phyloP scores from a whole-genome alignment of 257 asterid genomes.

The Nicotiana attenuata region DNA sequence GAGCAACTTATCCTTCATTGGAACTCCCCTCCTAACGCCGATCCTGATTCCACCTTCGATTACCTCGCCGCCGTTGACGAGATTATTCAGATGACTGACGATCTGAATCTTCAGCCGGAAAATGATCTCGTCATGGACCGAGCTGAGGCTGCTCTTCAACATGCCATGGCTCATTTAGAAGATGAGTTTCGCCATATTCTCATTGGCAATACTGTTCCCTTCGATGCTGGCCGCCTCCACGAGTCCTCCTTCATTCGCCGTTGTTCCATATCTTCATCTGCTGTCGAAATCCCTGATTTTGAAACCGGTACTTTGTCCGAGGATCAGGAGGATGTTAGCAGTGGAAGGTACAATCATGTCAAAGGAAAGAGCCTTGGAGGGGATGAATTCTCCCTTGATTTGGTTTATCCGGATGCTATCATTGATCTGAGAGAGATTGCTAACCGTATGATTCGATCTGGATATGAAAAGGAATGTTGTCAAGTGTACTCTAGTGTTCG shows the following conservation, averaged over 20 bases:
- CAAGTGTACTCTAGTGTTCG: slow-evolving; percentile 82
- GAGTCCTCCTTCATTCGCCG: slow-evolving; percentile 30
- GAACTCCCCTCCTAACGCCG: slow-evolving; percentile 27
- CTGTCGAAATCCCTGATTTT: slow-evolving; percentile 55
- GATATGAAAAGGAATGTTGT: slow-evolving; percentile 91
- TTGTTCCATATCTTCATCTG: slow-evolving; percentile 50
- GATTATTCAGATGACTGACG: slow-evolving; percentile 64
- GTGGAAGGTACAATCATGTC: slow-evolving; percentile 56
- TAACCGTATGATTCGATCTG: slow-evolving; percentile 77
- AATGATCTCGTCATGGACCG: slow-evolving; percentile 46
- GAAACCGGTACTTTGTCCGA: slow-evolving; percentile 44
- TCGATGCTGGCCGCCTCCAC: slow-evolving; percentile 64
- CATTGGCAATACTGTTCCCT: slow-evolving; percentile 49
- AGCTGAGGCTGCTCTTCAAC: slow-evolving; percentile 72
- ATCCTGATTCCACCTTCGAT: slow-evolving; percentile 33
- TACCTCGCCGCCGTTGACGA: slow-evolving; percentile 72
- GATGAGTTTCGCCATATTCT: slow-evolving; percentile 77
- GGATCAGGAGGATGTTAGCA: slow-evolving; percentile 43
- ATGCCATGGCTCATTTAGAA: slow-evolving; percentile 80
- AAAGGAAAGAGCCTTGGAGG: slow-evolving; percentile 61
- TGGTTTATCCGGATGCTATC: slow-evolving; percentile 65
- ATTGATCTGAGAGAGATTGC: slow-evolving; percentile 74
- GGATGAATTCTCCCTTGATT: slow-evolving; percentile 61
- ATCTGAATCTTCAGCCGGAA: slow-evolving; percentile 34
- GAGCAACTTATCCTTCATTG: slow-evolving; percentile 45